Evolutionary conservation across 441 rosid genomes (phyloP), one percentile per base, ranked within the genome.

Genomic region (Raphanus hybrid): DNA sequence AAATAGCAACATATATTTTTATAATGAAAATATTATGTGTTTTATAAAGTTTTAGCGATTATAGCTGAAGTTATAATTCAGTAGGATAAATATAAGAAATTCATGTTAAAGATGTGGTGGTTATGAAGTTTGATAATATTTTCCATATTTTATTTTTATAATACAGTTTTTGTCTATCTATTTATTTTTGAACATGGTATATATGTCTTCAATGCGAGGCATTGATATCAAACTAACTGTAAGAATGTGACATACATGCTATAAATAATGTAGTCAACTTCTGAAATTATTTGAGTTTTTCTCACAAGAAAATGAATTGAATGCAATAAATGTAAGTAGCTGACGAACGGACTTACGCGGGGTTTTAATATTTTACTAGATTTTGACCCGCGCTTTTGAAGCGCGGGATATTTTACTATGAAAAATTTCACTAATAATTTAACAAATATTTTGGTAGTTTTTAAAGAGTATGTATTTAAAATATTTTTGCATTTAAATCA

Each of bases 321-420:
- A 39, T 9, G 8, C 20, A 14, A 9, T 69, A 41, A 78, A 62
- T 73, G 67, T 7, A 69, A 68, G 55, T 73, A 41, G 67, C 43
- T 54, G 70, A 63, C 65, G 54, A 39, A 70, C 16, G 4, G 52
- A 57, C 2, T 54, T 78, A 78, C 82, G 82, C 82, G 78, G 73
- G 7, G 55, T 72, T 34, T 8, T 6, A 60, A 62, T 68, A 35
- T 73, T 34, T 58, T 18, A 18, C n/a, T n/a, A n/a, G n/a, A n/a
- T n/a, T n/a, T n/a, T n/a, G n/a, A n/a, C n/a, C n/a, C n/a, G n/a
- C n/a, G n/a, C n/a, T n/a, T n/a, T n/a, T n/a, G n/a, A n/a, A n/a
- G n/a, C n/a, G n/a, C n/a, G n/a, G n/a, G n/a, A n/a, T n/a, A n/a
- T n/a, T n/a, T n/a, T n/a, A n/a, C n/a, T n/a, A n/a, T n/a, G n/a